Percentiles rank a stretch among this genome's conserved stretches.
Conservation (phyloP, 306 rosid genomes). For the Quercus ilex region DNA sequence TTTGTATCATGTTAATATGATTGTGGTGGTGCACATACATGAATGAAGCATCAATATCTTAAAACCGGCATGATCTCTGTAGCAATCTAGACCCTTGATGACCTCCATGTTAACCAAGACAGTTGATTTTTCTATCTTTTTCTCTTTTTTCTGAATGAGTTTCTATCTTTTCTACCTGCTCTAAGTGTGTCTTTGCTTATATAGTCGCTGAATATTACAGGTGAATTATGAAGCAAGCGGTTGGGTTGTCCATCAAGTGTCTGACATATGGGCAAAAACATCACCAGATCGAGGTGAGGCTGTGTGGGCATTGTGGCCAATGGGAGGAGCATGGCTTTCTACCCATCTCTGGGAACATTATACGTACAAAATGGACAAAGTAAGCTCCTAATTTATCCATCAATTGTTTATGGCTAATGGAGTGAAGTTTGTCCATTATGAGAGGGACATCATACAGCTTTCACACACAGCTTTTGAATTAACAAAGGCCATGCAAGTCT, state of each 20-base stretch:
- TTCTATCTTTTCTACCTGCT: not conserved
- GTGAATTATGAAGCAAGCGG: constrained; percentile 86
- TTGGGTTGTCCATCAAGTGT: constrained; percentile 95
- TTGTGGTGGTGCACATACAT: not conserved
- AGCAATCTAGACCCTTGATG: not conserved
- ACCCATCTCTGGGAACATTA: constrained; percentile 97
- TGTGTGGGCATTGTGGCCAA: constrained; percentile 95
- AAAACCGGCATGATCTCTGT: not conserved
- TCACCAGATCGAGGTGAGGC: constrained; percentile 89
- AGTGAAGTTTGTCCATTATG: not conserved
- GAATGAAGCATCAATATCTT: not conserved
- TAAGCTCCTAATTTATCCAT: constrained; percentile 33
- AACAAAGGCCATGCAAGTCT: not conserved
- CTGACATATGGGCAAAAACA: constrained; percentile 90
- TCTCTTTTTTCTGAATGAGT: too few relatives aligned
- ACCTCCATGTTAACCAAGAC: not conserved
- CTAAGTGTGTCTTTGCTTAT: not conserved
- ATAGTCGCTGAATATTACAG: constrained; percentile 31
- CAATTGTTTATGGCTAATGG: not conserved
- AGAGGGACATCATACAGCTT: not conserved
- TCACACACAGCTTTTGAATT: not conserved
- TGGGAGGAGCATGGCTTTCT: constrained; percentile 98
- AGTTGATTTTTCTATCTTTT: not conserved
- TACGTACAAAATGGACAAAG: constrained; percentile 78
- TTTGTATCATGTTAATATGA: not conserved